Evolutionary conservation across 2,329 filamentous ascomycete genomes (phyloP).

Genomic region (Ophiostoma sp.): DNA sequence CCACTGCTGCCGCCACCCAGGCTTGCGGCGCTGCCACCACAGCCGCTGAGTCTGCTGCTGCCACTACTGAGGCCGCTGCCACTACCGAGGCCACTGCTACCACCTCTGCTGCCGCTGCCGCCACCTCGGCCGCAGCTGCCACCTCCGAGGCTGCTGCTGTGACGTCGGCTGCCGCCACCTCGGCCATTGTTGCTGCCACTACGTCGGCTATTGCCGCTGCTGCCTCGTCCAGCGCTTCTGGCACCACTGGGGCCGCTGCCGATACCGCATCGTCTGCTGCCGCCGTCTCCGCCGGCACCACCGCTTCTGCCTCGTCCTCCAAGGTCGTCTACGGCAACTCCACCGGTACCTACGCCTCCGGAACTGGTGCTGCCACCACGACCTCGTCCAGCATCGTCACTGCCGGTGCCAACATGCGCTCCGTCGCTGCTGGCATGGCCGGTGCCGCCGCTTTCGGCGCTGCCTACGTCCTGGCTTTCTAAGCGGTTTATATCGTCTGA

Average conservation of each 20-base stretch:
- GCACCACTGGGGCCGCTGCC: not conserved
- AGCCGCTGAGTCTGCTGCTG: conserved; percentile 16
- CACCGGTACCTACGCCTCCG: conserved; percentile 7
- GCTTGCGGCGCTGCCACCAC: not conserved
- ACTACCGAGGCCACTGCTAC: conserved; percentile 2
- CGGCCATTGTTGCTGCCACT: not conserved
- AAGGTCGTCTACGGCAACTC: conserved; percentile 2
- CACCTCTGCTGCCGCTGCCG: conserved; percentile 12
- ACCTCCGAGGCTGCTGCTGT: not conserved
- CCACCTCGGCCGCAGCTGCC: conserved; percentile 15
- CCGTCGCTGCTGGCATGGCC: conserved; percentile 19
- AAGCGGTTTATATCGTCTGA: conserved; percentile 9
- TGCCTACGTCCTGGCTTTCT: conserved; percentile 22
- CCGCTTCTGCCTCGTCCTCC: not conserved
- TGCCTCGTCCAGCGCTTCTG: not conserved
- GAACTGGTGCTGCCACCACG: conserved; percentile 16
- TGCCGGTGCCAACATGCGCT: conserved; percentile 22
- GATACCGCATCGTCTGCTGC: no score
- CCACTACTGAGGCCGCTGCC: conserved; percentile 18
- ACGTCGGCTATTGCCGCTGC: not conserved
- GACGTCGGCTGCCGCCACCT: not conserved
- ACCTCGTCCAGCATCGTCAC: conserved; percentile 21
- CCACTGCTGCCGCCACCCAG: conserved; percentile 21
- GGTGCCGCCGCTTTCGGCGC: conserved; percentile 23
- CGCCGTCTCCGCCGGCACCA: not conserved